Base-by-base conservation (phyloP, 805 yeast genomes). In the Yarrowia phangngaensis region DNA sequence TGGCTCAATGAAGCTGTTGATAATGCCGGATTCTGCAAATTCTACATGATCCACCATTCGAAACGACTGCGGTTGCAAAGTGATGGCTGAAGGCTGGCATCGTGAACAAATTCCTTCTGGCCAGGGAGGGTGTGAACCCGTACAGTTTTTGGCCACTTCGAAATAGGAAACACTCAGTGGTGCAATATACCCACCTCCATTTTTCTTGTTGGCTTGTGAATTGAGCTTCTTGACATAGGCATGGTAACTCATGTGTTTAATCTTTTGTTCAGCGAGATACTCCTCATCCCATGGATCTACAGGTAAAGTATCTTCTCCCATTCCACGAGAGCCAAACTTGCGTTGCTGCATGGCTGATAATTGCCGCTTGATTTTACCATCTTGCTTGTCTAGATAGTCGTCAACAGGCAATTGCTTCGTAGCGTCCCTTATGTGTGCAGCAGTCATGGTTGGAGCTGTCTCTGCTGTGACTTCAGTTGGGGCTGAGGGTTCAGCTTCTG, bases 21-120 rank as follows among this genome's bases (percentile, higher is more conserved):
- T 76, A 19, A 88, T 74, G 9, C 72, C 70, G 46, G 88, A 78
- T 52, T 78, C 78, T 17, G 86, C 79, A 64, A 89, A 85, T 63
- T 92, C 98, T 22, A 92, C 92, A 67, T 92, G 97, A 64, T 92
- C 99, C 20, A 94, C 96, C 95, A 92, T 86, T 58, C 99, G 76
- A 64, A 85, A 92, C 26, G 73, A 70, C 64, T 92, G 98, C 64
- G 80, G 88, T 64, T 84, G 95, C 54, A 92, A 70, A 0, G 97
- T 89, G 52, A 92, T 86, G 0, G 96, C 92, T 1, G 95, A 80
- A 0, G 98, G 97, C 65, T 90, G 97, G 66, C 98, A 90, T 64
- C 88, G 86, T 12, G 95, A 84, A 61, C 98, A 90, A 56, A 92
- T 88, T 0, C 97, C 96, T 46, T 70, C 74, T 1, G 98, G 97